Evolutionary conservation across 78 protist genomes (phyloP).

Genomic region (Mastigamoeba balamuthi): DNA sequence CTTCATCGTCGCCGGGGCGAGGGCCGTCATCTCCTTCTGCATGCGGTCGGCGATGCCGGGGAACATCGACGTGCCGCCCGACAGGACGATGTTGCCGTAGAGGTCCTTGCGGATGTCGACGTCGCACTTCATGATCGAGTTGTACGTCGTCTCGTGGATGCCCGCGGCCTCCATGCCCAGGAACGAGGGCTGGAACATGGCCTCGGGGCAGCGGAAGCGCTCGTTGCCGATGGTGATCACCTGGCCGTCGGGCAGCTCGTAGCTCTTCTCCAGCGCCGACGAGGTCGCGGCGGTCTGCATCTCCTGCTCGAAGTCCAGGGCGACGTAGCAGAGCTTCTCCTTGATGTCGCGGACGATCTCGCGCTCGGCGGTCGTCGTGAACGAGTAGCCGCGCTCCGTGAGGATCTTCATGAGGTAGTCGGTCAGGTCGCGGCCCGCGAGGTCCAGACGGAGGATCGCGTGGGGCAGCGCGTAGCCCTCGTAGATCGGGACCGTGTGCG

Average conservation of each 20-base stretch:
- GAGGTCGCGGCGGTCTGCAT: constrained; percentile 68
- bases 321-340: constrained; percentile 71
- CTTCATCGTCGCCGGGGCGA: constrained; percentile 81
- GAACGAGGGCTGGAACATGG: constrained; percentile 78
- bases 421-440: constrained; percentile 89
- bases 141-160: constrained; percentile 63
- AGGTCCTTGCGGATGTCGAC: constrained; percentile 84
- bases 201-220: constrained; percentile 87
- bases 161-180: constrained; percentile 80
- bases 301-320: constrained; percentile 63
- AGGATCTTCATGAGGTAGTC: constrained; percentile 78
- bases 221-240: constrained; percentile 78
- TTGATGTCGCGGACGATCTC: constrained; percentile 80
- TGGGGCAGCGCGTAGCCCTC: constrained; percentile 80
- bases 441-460: constrained; percentile 72
- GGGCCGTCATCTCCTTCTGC: constrained; percentile 44
- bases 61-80: constrained; percentile 91
- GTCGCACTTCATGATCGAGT: constrained; percentile 83
- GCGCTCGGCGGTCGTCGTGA: constrained; percentile 75
- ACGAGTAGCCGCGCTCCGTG: constrained; percentile 84
- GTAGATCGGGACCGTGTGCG: constrained; percentile 94
- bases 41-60: constrained; percentile 79
- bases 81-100: constrained; percentile 79
- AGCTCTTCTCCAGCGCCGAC: constrained; percentile 48
- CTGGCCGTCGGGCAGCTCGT: constrained; percentile 82